Conservation (phyloP, 495 filamentous ascomycete genomes). For the Pyronema omphalodes region DNA sequence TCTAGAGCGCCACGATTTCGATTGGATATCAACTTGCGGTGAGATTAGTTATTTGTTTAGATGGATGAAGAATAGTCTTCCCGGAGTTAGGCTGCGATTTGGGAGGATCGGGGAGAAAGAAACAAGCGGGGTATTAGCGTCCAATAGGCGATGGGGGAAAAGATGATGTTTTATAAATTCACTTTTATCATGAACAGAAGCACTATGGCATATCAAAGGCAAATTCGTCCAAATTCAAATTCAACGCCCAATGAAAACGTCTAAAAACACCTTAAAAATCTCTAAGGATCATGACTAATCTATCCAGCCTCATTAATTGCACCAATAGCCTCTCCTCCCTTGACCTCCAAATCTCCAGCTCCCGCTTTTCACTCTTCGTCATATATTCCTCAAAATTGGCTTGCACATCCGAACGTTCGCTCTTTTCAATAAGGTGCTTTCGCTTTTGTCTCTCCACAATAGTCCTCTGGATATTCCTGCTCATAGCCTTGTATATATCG, state of each 20-base stretch:
- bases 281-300: conserved; percentile 59
- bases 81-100: no score
- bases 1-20: no score
- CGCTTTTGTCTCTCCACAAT: conserved; percentile 49
- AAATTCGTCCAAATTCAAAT: no score
- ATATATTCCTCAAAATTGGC: conserved; percentile 65
- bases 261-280: conserved; percentile 40
- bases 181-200: no score
- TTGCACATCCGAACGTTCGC: conserved; percentile 62
- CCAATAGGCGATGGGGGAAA: no score
- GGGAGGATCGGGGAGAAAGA: no score
- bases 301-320: conserved; percentile 63
- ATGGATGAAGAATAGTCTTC: no score
- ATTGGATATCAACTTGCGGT: no score
- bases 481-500: conserved; percentile 73
- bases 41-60: no score
- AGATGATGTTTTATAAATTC: no score
- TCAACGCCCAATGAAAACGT: not conserved
- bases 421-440: conserved; percentile 51
- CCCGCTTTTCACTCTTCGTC: conserved; percentile 43
- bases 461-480: conserved; percentile 59
- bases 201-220: no score
- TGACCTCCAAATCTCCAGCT: conserved; percentile 46
- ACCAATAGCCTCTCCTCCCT: conserved; percentile 58
- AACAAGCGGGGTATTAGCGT: no score